Base-by-base conservation (phyloP, 1,284 basidiomycete species). In the Ustilago trichophora region DNA sequence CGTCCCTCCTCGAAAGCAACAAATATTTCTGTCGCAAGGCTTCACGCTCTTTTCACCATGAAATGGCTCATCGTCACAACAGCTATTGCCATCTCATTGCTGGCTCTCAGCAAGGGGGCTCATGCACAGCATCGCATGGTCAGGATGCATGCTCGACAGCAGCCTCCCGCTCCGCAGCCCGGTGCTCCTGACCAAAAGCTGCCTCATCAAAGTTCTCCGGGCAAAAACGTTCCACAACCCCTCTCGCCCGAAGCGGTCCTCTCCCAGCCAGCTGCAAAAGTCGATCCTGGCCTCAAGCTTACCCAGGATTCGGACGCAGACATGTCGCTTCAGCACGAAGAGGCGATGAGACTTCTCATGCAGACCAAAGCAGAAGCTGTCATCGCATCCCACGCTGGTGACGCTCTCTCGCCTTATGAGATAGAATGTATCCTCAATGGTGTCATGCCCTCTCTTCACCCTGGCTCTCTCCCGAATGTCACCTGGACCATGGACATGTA, bases 401-500 rank as follows among this genome's bases (percentile, higher is more conserved):
- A 3, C 8, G 51, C 59, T 1, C 35, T 63, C 4, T 38, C 48
- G 0, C 2, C 38, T 0, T 34, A 19, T n/a, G 59, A 56, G 11
- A 44, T 44, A 4, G 48, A 63, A n/a, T 15, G 18, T 25, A 63
- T 63, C 41, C 44, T 63, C 16, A 43, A 24, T 7, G 59, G 59
- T 9, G 19, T 15, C 3, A 18, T 24, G 1, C 44, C 52, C 3
- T 56, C 59, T 3, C 31, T 63, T 2, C 59, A 63, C 10, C 59
- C 59, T 3, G 59, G 59, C 1, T 11, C 35, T 8, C 26, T 63
- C 7, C 12, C 29, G 6, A 63, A 63, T 26, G 49, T 63, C 29
- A 51, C 43, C 29, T 56, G 32, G 43, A 63, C 53, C 6, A 18
- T 56, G 52, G 59, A 63, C 40, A 42, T 63, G 38, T 63, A 51